Evolutionary conservation across 805 yeast genomes (phyloP).

Genomic region (Candida alai): DNA sequence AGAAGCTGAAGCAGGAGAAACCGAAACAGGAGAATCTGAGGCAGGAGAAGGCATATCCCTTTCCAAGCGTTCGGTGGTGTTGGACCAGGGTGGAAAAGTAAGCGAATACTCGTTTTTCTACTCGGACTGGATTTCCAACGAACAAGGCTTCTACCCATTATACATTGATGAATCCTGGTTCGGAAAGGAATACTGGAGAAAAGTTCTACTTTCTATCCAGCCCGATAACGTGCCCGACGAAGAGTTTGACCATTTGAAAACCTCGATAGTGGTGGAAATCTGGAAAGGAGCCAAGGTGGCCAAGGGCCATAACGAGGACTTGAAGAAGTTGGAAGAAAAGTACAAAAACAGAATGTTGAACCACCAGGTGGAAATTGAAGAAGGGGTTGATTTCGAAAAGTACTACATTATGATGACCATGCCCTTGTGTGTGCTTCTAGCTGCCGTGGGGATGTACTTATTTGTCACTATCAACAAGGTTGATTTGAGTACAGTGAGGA

Average conservation of each 20-base stretch:
- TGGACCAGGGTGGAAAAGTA: conserved; percentile 37
- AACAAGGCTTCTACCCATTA: conserved; percentile 62
- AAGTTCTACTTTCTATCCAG: conserved; percentile 67
- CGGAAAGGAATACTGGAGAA: conserved; percentile 43
- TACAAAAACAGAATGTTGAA: conserved; percentile 15
- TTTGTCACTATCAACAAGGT: conserved; percentile 55
- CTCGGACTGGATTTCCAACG: conserved; percentile 65
- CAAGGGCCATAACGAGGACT: conserved; percentile 43
- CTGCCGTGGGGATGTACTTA: conserved; percentile 60
- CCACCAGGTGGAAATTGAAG: conserved; percentile 32
- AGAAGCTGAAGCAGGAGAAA: background rate
- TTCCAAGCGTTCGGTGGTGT: conserved; percentile 28
- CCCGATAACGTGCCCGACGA: conserved; percentile 65
- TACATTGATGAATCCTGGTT: conserved; percentile 65
- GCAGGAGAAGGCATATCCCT: background rate
- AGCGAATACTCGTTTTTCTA: conserved; percentile 49
- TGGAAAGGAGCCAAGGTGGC: conserved; percentile 52
- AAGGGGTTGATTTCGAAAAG: conserved; percentile 50
- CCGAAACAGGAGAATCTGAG: background rate
- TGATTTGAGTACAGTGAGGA: conserved; percentile 40
- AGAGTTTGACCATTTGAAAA: conserved; percentile 52
- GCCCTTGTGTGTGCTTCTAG: conserved; percentile 61
- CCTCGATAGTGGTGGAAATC: conserved; percentile 42
- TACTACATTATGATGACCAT: conserved; percentile 63
- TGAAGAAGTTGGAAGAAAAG: conserved; percentile 34